Evolutionary conservation across 306 rosid genomes (phyloP).

Genomic region (Senna tora): DNA sequence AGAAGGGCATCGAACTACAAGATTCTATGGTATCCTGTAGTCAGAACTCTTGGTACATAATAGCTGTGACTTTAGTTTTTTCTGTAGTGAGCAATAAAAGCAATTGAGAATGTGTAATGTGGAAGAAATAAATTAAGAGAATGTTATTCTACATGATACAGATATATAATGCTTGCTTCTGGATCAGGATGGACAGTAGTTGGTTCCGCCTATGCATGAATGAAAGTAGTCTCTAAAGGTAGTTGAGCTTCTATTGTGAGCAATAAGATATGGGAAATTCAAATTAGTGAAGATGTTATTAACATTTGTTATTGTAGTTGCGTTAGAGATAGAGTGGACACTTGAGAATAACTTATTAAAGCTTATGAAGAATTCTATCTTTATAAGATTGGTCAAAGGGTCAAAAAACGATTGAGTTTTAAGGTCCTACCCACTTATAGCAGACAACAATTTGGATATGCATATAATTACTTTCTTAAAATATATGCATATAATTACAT

Average conservation of each 20-base stretch:
- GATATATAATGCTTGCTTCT: too few species aligned
- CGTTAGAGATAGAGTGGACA: neutral
- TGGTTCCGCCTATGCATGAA: neutral
- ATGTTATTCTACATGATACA: too few species aligned
- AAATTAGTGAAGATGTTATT: neutral
- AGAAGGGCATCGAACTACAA: neutral
- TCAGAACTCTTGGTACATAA: neutral
- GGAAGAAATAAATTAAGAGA: neutral
- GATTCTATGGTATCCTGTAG: neutral
- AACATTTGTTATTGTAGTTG: neutral
- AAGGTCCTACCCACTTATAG: neutral
- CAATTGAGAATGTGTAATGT: neutral
- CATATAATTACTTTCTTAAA: too few species aligned
- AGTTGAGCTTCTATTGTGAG: neutral
- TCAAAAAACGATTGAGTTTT: neutral
- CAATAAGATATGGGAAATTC: neutral
- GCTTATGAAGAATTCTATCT: conserved; percentile 3
- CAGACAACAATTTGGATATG: neutral
- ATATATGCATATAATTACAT: neutral
- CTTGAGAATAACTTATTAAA: neutral
- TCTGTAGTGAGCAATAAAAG: neutral
- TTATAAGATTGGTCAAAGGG: neutral
- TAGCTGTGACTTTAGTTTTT: neutral
- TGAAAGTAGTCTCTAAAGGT: neutral
- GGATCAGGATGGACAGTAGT: too few species aligned